phyloP scores from a whole-genome alignment of 495 filamentous ascomycete species.

The Podospora anserina region DNA sequence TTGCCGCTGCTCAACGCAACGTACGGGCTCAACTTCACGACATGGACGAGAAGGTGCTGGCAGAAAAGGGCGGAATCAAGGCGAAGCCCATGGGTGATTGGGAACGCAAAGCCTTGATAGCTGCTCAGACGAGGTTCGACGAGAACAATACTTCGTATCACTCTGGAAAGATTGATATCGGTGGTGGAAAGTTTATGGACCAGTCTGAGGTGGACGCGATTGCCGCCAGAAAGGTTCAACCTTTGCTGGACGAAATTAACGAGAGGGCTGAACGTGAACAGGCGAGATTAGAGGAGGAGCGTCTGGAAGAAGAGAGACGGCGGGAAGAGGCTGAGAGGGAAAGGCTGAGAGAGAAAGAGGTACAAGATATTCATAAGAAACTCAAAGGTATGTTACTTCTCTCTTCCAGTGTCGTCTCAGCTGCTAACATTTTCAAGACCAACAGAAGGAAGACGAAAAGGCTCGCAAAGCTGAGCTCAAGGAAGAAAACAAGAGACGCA shows the following conservation, averaged over 20 bases:
- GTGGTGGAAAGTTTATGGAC: conserved; percentile 75
- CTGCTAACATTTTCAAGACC: conserved; percentile 34
- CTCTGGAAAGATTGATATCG: conserved; percentile 68
- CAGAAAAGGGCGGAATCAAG: conserved; percentile 71
- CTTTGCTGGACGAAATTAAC: conserved; percentile 85
- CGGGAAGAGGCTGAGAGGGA: conserved; percentile 45
- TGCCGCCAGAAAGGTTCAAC: conserved; percentile 76
- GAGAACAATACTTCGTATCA: conserved; percentile 42
- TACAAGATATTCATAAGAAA: conserved; percentile 42
- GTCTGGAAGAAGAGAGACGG: conserved; percentile 47
- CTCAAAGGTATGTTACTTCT: conserved; percentile 38
- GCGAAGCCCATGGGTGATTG: conserved; percentile 69
- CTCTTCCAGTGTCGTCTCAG: background rate
- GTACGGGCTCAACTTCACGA: conserved; percentile 71
- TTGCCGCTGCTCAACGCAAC: conserved; percentile 79
- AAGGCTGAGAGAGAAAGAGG: conserved; percentile 45
- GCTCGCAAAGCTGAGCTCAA: conserved; percentile 50
- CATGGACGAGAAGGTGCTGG: conserved; percentile 75
- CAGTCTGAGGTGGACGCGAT: conserved; percentile 76
- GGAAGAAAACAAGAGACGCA: conserved; percentile 46
- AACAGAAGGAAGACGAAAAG: conserved; percentile 52
- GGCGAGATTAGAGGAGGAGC: conserved; percentile 54
- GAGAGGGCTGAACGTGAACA: conserved; percentile 66
- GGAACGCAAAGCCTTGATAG: conserved; percentile 69
- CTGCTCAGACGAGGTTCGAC: conserved; percentile 64